Conservation (phyloP, 768 basidiomycete species). For the Tulasnella sp. region DNA sequence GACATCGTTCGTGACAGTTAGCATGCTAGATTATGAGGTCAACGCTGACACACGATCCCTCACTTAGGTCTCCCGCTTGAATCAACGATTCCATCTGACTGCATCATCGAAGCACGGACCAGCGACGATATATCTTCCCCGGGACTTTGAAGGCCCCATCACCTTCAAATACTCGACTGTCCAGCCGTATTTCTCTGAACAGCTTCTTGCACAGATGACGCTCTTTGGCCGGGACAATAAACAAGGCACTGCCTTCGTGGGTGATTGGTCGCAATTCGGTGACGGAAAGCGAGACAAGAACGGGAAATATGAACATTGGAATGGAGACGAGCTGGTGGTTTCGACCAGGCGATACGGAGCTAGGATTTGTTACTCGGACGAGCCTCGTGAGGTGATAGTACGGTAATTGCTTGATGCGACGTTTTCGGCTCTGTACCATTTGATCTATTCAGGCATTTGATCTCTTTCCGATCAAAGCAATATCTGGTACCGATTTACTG, state of each 20-base stretch:
- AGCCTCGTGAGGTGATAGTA: background rate
- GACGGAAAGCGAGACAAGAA: background rate
- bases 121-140: conserved; percentile 11
- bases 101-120: conserved; percentile 7
- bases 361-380: background rate
- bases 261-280: background rate
- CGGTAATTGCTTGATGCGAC: too few relatives aligned
- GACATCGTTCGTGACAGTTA: background rate
- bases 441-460: too few relatives aligned
- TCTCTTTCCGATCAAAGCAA: too few relatives aligned
- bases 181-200: too few relatives aligned
- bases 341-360: background rate
- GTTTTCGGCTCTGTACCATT: too few relatives aligned
- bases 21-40: too few relatives aligned
- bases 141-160: conserved; percentile 15
- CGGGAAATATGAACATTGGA: background rate
- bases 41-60: too few relatives aligned
- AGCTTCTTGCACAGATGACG: background rate
- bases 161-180: too few relatives aligned
- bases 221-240: background rate
- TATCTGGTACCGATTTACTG: too few relatives aligned
- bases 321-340: conserved; percentile 5
- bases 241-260: conserved; percentile 4
- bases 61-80: background rate
- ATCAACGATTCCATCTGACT: conserved; percentile 13